Percentiles rank a stretch among this genome's conserved stretches.
These are phyloP conservation scores for Candida tropicalis DNA, from an alignment of 1,139 yeast species.

Conservation along the genomic window DNA sequence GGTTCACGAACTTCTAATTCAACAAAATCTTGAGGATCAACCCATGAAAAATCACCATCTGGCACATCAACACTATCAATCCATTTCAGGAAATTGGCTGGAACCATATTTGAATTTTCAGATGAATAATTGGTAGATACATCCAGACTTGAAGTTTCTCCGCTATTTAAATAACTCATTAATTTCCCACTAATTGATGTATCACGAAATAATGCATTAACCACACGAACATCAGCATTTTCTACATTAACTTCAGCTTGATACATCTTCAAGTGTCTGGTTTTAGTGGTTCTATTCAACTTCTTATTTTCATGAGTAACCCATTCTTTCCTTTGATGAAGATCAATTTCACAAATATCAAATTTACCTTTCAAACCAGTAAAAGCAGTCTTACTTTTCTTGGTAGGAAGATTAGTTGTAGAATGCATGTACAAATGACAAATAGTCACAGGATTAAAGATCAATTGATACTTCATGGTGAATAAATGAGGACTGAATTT, in stretches of 20 bases:
- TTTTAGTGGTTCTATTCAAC: slow-evolving; percentile 56
- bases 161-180: slow-evolving; percentile 43
- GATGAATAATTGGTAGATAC: slow-evolving; percentile 14
- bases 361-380: slow-evolving; percentile 83
- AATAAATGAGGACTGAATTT: slow-evolving; percentile 79
- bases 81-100: slow-evolving; percentile 20
- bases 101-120: slow-evolving; percentile 10
- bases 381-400: slow-evolving; percentile 54
- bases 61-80: slow-evolving; percentile 34
- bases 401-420: slow-evolving; percentile 34
- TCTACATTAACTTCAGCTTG: slow-evolving; percentile 75
- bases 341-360: slow-evolving; percentile 66
- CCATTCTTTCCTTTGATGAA: slow-evolving; percentile 81
- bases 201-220: slow-evolving; percentile 69
- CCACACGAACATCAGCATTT: slow-evolving; percentile 70
- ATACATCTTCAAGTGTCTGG: slow-evolving; percentile 67
- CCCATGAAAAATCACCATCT: slow-evolving; percentile 66
- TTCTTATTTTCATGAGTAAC: slow-evolving; percentile 58
- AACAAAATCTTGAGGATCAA: slow-evolving; percentile 76
- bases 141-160: slow-evolving; percentile 10
- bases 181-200: slow-evolving; percentile 50
- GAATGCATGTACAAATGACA: slow-evolving; percentile 69
- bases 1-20: slow-evolving; percentile 65
- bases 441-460: slow-evolving; percentile 70
- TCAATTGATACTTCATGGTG: slow-evolving; percentile 79